Conservation (phyloP, 345 rosid species). For the Acer negundo region DNA sequence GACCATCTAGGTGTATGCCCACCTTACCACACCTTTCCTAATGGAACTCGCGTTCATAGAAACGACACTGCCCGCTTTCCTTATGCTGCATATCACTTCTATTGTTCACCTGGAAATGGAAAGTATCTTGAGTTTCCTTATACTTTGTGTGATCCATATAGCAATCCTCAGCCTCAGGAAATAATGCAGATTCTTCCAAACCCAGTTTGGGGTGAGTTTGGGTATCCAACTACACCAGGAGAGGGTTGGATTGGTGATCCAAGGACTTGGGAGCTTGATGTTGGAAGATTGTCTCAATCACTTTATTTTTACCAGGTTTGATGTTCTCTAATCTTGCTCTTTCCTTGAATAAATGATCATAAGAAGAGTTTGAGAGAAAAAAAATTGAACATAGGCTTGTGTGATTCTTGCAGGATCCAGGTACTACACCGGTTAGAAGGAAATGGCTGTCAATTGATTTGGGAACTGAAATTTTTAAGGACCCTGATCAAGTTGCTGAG, state of each 20-base stretch:
- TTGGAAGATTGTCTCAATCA: slow-evolving; percentile 48
- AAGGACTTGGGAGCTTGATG: slow-evolving; percentile 54
- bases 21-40: slow-evolving; percentile 38
- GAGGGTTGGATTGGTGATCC: slow-evolving; percentile 56
- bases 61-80: slow-evolving; percentile 36
- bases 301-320: slow-evolving; percentile 48
- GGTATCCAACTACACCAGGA: slow-evolving; percentile 49
- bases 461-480: slow-evolving; percentile 53
- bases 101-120: slow-evolving; percentile 53
- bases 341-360: no score
- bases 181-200: slow-evolving; percentile 53
- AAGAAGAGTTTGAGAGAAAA: background rate
- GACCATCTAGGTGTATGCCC: slow-evolving; percentile 42
- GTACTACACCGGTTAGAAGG: slow-evolving; percentile 38
- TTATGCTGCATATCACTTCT: slow-evolving; percentile 46
- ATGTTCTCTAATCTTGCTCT: no score
- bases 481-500: slow-evolving; percentile 46
- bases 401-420: slow-evolving; percentile 40
- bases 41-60: slow-evolving; percentile 38
- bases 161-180: slow-evolving; percentile 62
- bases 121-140: slow-evolving; percentile 37
- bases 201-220: slow-evolving; percentile 50
- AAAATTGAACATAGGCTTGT: background rate
- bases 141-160: slow-evolving; percentile 46
- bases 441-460: slow-evolving; percentile 50